Base-by-base conservation (phyloP, 2,329 filamentous ascomycete species). In the Immersiporthe knoxdaviesiana region DNA sequence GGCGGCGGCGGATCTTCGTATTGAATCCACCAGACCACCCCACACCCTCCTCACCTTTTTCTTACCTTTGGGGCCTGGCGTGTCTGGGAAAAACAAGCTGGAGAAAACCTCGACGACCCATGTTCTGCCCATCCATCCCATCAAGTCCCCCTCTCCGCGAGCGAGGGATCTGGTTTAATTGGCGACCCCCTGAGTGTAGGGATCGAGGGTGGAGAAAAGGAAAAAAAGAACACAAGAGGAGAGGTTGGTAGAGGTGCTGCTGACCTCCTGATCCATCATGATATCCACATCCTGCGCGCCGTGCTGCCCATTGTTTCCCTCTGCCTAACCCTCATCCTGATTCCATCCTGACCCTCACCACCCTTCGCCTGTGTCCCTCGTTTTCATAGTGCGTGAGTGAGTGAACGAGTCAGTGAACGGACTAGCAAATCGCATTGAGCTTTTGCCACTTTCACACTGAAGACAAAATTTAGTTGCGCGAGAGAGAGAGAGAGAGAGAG, bases 1-100 rank as follows among this genome's bases (percentile, higher is more conserved):
- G 41, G 50, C n/a, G n/a, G 50, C 50, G 50, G 50, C n/a, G 47
- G 50, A 27, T 54, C n/a, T 56, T 56, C 52, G 52, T 56, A 56
- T 56, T 56, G 52, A 30, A 30, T 4, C 52, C 52, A 56, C 52
- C 52, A 56, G 50, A 12, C 24, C 50, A 54, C 50, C 50, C 50
- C 50, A 54, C 50, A 27, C 50, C n/a, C n/a, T 54, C 24, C 21
- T 47, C 44, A n/a, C 10, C 7, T 47, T 16, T 7, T 47, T 16
- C 21, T 47, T 21, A 47, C 44, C 21, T 10, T 47, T 47, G 44
- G 44, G 44, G 44, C 44, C 44, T 47, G 41, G 41, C 41, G 41
- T 52, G 47, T 52, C n/a, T 52, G 50, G 50, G 50, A 47, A 44
- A 35, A 10, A 47, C 44, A 47, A 8, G 44, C 44, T 47, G 44